These are phyloP conservation scores for Globisporangium iwayamae DNA, from an alignment of 352 stramenopile species.

Conservation along the genomic window DNA sequence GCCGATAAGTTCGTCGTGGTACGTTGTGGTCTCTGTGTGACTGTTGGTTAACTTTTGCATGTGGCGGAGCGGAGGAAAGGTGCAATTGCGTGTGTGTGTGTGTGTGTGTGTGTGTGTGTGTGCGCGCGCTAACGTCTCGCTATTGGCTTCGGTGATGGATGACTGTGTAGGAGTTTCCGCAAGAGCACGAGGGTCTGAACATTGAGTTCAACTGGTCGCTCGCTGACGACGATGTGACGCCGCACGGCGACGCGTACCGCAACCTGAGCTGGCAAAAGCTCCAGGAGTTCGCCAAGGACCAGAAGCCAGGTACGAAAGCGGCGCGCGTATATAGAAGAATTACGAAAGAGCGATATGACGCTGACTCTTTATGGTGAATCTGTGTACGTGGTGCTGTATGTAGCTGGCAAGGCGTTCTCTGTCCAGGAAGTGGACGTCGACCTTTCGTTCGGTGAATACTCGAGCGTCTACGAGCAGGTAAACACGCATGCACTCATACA, in stretches of 20 bases:
- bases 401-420: constrained; percentile 52
- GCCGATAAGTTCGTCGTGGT: constrained; percentile 81
- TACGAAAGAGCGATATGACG: neutral
- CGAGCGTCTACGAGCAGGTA: constrained; percentile 51
- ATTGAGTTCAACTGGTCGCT: constrained; percentile 89
- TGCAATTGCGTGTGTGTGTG: neutral
- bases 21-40: constrained; percentile 16
- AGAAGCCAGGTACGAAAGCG: constrained; percentile 38
- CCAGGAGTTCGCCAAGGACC: constrained; percentile 54
- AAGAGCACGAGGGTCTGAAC: constrained; percentile 77
- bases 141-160: neutral
- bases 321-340: neutral
- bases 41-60: neutral
- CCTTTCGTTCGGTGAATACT: constrained; percentile 64
- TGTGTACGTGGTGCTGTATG: constrained; percentile 14
- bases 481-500: neutral
- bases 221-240: constrained; percentile 75
- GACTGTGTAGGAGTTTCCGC: constrained; percentile 51
- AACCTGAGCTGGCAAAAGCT: constrained; percentile 75
- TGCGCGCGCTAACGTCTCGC: constrained; percentile 6
- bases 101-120: neutral
- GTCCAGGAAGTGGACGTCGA: constrained; percentile 68
- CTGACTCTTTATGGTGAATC: neutral
- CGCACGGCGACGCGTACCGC: constrained; percentile 70
- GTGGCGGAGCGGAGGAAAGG: neutral